Evolutionary conservation across 352 stramenopile species (phyloP).

Genomic region (Chrysophaeum taylorii): DNA sequence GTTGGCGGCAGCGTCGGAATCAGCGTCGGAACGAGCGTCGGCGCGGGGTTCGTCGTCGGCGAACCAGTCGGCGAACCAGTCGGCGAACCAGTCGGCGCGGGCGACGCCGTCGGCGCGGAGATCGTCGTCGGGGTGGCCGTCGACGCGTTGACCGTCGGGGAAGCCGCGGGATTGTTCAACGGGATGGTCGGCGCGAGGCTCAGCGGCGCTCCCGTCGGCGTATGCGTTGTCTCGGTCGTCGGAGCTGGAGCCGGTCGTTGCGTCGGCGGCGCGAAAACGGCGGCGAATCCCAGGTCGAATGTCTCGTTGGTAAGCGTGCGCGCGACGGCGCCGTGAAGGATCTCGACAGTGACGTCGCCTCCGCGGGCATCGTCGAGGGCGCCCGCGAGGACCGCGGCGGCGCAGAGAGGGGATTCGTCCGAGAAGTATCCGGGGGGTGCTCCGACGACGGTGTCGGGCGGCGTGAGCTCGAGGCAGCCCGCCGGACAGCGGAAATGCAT

Average conservation of each 20-base stretch:
- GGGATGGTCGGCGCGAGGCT: no score
- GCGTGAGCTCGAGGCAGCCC: constrained; percentile 38
- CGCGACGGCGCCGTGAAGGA: constrained; percentile 36
- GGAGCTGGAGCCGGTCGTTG: no score
- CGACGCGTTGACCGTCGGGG: no score
- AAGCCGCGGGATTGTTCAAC: no score
- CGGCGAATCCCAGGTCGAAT: no score
- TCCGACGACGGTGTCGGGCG: constrained; percentile 43
- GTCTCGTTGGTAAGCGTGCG: background rate
- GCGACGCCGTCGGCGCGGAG: no score
- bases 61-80: background rate
- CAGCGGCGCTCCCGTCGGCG: no score
- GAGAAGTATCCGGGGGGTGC: constrained; percentile 51
- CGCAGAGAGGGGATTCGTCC: constrained; percentile 75
- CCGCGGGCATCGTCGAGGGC: constrained; percentile 41
- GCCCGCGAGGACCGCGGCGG: constrained; percentile 73
- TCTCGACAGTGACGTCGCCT: constrained; percentile 58
- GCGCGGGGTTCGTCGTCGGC: background rate
- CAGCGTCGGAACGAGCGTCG: background rate
- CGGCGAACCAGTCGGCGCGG: no score
- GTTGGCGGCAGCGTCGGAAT: background rate
- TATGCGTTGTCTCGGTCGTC: no score
- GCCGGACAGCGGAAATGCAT: constrained; percentile 59
- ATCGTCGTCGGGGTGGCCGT: no score
- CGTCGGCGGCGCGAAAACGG: no score